Evolutionary conservation across 2,329 filamentous ascomycete species (phyloP), one percentile per base, ranked within the genome.

Genomic region (Sclerotinia subarctica): DNA sequence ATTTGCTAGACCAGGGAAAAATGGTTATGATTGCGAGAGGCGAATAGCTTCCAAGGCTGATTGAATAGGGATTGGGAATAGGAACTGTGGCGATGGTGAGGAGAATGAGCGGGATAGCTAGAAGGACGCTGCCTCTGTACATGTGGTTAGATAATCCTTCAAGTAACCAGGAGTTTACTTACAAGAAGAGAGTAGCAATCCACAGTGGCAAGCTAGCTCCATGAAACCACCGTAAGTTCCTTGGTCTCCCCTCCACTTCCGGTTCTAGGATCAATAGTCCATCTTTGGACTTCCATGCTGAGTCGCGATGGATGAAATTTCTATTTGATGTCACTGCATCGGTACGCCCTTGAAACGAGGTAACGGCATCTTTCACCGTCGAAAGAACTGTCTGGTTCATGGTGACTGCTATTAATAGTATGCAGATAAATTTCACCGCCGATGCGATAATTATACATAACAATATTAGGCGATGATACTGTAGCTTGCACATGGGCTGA

Each of bases 301-400:
- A 68, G 26, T 56, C 56, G 15, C 71, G 78, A 65, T 70, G 75
- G 73, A 68, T 71, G 59, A 51, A 73, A 38, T 72, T 72, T n/a
- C 67, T 38, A 8, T 70, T 69, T 29, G 71, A 62, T 1, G 76
- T 79, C 1, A 70, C 76, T 0, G 66, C 67, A 69, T 80, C 79
- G 0, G 75, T 76, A 5, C 69, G 44, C 29, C 71, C 71, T 3
- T 80, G 70, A 56, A 80, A 81, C 0, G 78, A 79, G 11, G 76
- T 72, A 15, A 80, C 75, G 0, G 76, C 78, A 69, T 80, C 79
- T 7, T 79, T 79, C 2, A 77, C 72, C 0, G 78, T 79, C 35
- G 76, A 69, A 0, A 79, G 69, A 13, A 77, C 66, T 1, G 69
- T 68, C 26, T 72, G 69, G 5, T 67, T 46, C 32, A 72, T 71